A percentile compares a stretch with the other conserved stretches of the same genome.
phyloP scores from a whole-genome alignment of 2,329 filamentous ascomycete genomes.

The Cladobotryum mycophilum region DNA sequence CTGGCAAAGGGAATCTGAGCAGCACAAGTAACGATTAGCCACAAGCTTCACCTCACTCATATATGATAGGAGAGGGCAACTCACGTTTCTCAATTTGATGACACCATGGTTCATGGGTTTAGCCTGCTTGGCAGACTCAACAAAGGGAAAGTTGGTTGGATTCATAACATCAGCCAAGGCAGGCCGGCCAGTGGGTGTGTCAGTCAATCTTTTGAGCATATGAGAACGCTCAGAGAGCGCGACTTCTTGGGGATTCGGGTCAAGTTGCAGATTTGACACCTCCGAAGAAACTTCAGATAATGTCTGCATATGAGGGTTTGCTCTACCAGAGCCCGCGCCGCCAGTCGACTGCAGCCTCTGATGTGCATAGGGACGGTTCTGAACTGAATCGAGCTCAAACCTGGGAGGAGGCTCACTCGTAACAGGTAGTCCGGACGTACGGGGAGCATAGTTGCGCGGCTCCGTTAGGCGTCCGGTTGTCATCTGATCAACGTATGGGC shows the following conservation, averaged over 20 bases:
- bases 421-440: slow-evolving; percentile 21
- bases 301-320: no score
- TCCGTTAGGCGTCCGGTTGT: slow-evolving; percentile 26
- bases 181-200: slow-evolving; percentile 28
- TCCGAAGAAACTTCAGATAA: slow-evolving; percentile 2
- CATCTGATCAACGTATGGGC: slow-evolving; percentile 5
- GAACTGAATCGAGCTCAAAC: slow-evolving; percentile 23
- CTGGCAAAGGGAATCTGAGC: slow-evolving; percentile 50
- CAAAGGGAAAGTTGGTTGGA: slow-evolving; percentile 40
- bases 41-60: no score
- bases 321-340: no score
- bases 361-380: no score
- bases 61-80: slow-evolving; percentile 17
- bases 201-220: slow-evolving; percentile 32
- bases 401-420: slow-evolving; percentile 30
- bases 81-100: slow-evolving; percentile 45
- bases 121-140: slow-evolving; percentile 30
- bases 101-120: slow-evolving; percentile 35
- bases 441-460: slow-evolving; percentile 37
- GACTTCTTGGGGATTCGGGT: neutral
- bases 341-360: no score
- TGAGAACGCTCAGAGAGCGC: slow-evolving; percentile 26
- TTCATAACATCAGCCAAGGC: slow-evolving; percentile 29
- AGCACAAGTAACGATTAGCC: neutral
- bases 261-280: neutral